Evolutionary conservation across 2,329 filamentous ascomycete genomes (phyloP), one percentile per base, ranked within the genome.

Genomic region (Penicillium fuscoglaucum): DNA sequence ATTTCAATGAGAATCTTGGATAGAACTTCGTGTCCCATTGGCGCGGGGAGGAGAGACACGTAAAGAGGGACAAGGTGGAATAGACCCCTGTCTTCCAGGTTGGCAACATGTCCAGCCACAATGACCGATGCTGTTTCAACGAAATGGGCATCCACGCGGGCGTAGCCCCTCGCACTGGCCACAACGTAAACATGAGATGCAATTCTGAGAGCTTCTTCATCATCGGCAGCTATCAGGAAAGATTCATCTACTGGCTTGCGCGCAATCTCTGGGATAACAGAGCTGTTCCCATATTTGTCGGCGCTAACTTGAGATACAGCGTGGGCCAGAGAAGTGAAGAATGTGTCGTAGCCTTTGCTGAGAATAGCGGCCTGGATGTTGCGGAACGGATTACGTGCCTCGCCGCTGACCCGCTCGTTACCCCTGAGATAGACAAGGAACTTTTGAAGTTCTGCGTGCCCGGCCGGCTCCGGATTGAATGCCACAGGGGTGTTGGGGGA

Each of bases 41-140:
- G 79, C 7, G 81, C 78, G 10, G 85, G 82, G 13, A 99, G 80
- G 66, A 91, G 88, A 9, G 91, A 91, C 61, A 90, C 93, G 73
- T 99, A 99, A 0, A 96, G 79, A 0, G 95, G 93, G 55, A 96
- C 89, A 43, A 95, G 78, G 61, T 93, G 88, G 59, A 89, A 86
- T 55, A 95, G 85, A 35, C 87, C 85, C 17, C 85, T 84, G 47
- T 89, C 82, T 44, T 90, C 86, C 39, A 99, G 78, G 60, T 90
- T 87, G 66, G 90, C 89, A 55, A 96, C 89, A 72, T 98, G 98
- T 4, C 86, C 87, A 1, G 89, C 86, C 52, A 97, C 80, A 47
- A 93, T 86, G 68, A 75, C 59, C 8, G 74, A 73, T 4, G 72
- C 70, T 1, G 90, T 91, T 68, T 96, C 89, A 63, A 87, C 83